Base-by-base conservation (phyloP, 73 alveolate genomes). In the Uronychia binucleata region DNA sequence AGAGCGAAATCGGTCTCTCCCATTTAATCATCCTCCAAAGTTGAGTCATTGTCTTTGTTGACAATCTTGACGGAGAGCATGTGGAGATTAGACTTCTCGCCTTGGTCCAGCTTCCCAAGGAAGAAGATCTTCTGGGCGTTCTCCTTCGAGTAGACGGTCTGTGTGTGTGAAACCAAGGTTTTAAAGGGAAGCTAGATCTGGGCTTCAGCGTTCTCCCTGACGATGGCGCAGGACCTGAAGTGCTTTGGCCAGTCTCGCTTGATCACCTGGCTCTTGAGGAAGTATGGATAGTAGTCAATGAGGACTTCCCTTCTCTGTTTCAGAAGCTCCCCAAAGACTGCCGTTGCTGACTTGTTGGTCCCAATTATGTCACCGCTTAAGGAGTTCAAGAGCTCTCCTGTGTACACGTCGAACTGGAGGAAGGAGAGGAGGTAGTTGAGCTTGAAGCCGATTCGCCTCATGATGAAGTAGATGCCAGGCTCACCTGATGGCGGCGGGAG, bases 181-280 rank as follows among this genome's bases (percentile, higher is more conserved):
- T 46, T 46, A 46, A 46, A 46, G 67, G 67, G 67, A 19, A 46
- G n/a, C 19, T 46, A 46, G 67, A 46, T 46, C 67, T 46, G 67
- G 67, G 67, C 67, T 46, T 46, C 67, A 11, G 67, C 67, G 67
- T 46, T 46, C 19, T 46, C 67, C 67, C 67, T 46, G n/a, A 46
- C 67, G 5, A 46, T 46, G 19, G 67, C 67, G 19, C 67, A 46
- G 19, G 67, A 46, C 67, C 67, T 46, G 67, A 46, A 46, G 19
- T 85, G 76, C 75, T 77, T 85, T 11, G 75, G 81, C 74, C 82
- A 85, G 33, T 85, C 91, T 31, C 46, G 34, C 76, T 85, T 85
- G 74, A 76, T 25, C 33, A 77, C 75, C 31, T 77, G 28, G 26
- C 33, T 85, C 75, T 78, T 85, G 58, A 85, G 29, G 77, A 85